Evolutionary conservation across 768 basidiomycete species (phyloP), one percentile per base, ranked within the genome.

Genomic region (Suillus plorans): DNA sequence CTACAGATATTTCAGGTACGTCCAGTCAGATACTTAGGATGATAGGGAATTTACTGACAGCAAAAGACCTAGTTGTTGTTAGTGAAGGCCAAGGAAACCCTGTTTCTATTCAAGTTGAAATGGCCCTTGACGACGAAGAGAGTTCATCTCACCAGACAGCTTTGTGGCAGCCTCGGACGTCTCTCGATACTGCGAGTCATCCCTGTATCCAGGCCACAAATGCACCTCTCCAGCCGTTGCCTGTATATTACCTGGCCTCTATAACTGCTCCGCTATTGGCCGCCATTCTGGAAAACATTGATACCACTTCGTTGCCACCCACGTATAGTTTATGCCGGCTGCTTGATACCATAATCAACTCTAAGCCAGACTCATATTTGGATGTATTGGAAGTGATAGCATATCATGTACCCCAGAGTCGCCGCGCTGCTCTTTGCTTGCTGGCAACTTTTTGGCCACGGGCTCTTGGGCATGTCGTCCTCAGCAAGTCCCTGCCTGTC

Each of bases 371-470:
- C 73, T 80, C 85, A 4, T 88, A 89, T 71, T 79, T 86, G 50
- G 92, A 94, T 74, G 63, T 92, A 1, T 81, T 95, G 12, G 86
- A 91, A 66, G 81, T 92, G 39, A 78, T 88, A 36, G 91, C 91
- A 14, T 89, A 89, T 71, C 86, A 88, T 61, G 81, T 86, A 4
- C 73, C 83, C 8, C 80, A 74, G 61, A 82, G 88, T 28, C 80
- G 90, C 34, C 80, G 81, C 52, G 73, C 78, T 28, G 91, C 90
- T 12, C 74, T 89, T 66, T 74, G 79, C 44, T 73, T 89, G 7
- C 76, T 95, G 28, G 73, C 79, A 12, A 83, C 83, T 7, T 82
- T 89, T 64, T 94, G 89, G 88, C 90, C 91, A 1, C 80, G 81
- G 58, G 80, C 87, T 3, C 71, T 89, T 37, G 93, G 93, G 0